A percentile compares a stretch with the other conserved stretches of the same genome.
These are phyloP conservation scores for Salinomyces thailandicus DNA, from an alignment of 2,329 filamentous ascomycete species.

Conservation along the genomic window DNA sequence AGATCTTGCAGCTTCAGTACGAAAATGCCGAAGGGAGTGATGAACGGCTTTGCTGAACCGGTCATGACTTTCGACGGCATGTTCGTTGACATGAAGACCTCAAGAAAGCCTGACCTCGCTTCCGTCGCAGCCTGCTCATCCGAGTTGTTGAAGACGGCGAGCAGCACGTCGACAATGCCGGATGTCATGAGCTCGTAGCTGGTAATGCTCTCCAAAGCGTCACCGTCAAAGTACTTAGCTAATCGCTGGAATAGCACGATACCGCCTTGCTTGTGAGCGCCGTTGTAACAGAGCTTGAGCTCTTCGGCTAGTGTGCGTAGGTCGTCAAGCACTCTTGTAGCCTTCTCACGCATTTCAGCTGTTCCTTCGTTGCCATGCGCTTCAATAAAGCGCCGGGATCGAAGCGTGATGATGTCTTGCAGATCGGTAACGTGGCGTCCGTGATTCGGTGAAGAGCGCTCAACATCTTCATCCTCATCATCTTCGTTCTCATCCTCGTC, in stretches of 20 bases:
- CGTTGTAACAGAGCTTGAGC: constrained; percentile 60
- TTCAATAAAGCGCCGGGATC: constrained; percentile 75
- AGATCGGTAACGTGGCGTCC: constrained; percentile 37
- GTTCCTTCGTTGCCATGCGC: constrained; percentile 69
- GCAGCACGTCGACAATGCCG: constrained; percentile 71
- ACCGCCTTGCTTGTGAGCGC: constrained; percentile 34
- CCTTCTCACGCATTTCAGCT: constrained; percentile 66
- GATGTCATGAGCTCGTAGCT: constrained; percentile 90
- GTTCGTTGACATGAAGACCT: constrained; percentile 71
- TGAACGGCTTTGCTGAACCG: constrained; percentile 55
- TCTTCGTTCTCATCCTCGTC: constrained; percentile 12
- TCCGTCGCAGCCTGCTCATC: constrained; percentile 44
- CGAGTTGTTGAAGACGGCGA: constrained; percentile 69
- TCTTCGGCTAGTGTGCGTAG: constrained; percentile 62
- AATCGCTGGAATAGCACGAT: constrained; percentile 61
- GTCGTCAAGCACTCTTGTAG: constrained; percentile 60
- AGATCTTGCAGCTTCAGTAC: constrained; percentile 92
- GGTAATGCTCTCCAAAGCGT: constrained; percentile 84
- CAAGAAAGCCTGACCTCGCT: constrained; percentile 73
- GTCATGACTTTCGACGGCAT: constrained; percentile 53
- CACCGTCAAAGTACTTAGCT: constrained; percentile 75
- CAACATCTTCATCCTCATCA: constrained; percentile 52
- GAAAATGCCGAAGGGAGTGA: constrained; percentile 80
- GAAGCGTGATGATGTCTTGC: constrained; percentile 61
- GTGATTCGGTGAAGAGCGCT: constrained; percentile 27